These are phyloP conservation scores for Alternaria panax DNA, from an alignment of 2,329 filamentous ascomycete species.

Conservation along the genomic window DNA sequence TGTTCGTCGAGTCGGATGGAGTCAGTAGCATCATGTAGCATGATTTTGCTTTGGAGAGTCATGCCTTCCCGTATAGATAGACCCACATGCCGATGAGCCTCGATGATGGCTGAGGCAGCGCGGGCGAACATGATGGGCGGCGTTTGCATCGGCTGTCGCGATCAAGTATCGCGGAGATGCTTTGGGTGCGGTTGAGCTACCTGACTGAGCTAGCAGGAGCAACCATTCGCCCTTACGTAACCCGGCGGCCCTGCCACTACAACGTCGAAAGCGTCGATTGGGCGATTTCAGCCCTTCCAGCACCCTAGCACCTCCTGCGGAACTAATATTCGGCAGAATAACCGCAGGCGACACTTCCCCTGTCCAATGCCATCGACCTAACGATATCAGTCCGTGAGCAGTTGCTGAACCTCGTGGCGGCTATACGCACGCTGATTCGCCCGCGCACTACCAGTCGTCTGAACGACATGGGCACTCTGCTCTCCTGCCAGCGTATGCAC, in stretches of 20 bases:
- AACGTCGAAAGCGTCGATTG: conserved; percentile 19
- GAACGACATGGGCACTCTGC: conserved; percentile 39
- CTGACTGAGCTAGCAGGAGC: conserved; percentile 16
- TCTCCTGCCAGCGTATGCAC: conserved; percentile 41
- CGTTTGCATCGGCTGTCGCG: conserved; percentile 6
- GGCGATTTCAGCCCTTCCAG: conserved; percentile 16
- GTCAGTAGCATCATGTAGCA: conserved; percentile 11
- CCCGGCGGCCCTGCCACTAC: conserved; percentile 4
- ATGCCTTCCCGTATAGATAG: background rate
- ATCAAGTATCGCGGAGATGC: conserved; percentile 10
- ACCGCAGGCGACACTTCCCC: conserved; percentile 20
- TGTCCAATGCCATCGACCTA: conserved; percentile 16
- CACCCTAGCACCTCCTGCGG: conserved; percentile 6
- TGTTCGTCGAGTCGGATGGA: conserved; percentile 1
- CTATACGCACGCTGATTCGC: conserved; percentile 33
- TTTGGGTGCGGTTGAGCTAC: conserved; percentile 17
- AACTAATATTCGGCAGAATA: conserved; percentile 24
- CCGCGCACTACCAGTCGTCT: conserved; percentile 27
- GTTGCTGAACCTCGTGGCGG: conserved; percentile 27
- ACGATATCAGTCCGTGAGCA: conserved; percentile 18
- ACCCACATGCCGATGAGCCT: conserved; percentile 10
- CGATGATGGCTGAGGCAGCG: background rate
- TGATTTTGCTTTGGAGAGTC: conserved; percentile 13
- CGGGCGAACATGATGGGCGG: conserved; percentile 2
- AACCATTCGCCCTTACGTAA: conserved; percentile 21